These are phyloP conservation scores for Haplographium delicatum DNA, from an alignment of 495 filamentous ascomycete genomes.

Conservation along the genomic window DNA sequence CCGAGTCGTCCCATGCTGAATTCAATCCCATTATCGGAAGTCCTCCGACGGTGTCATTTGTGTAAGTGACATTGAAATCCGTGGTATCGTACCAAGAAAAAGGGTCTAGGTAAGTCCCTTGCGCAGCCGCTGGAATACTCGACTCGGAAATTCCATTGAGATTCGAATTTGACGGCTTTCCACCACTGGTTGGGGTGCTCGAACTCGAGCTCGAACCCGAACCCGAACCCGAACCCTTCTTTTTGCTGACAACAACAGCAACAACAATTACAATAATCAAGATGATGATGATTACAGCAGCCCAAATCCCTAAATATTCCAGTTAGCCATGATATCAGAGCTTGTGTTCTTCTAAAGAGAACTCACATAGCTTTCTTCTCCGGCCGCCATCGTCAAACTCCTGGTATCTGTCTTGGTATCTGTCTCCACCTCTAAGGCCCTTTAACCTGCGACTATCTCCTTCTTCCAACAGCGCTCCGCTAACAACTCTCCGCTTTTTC, in stretches of 20 bases:
- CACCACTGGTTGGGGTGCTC: too few relatives aligned
- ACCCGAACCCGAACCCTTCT: conserved; percentile 47
- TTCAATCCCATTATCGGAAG: conserved; percentile 87
- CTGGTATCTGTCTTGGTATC: conserved; percentile 16
- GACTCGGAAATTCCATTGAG: conserved; percentile 53
- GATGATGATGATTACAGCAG: conserved; percentile 50
- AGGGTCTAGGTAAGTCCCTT: conserved; percentile 80
- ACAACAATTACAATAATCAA: conserved; percentile 69
- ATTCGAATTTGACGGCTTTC: conserved; percentile 49
- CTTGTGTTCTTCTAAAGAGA: not conserved
- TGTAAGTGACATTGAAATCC: conserved; percentile 95
- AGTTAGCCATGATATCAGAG: conserved; percentile 9
- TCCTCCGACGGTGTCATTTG: conserved; percentile 74
- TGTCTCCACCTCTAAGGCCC: conserved; percentile 24
- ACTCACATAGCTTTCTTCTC: conserved; percentile 47
- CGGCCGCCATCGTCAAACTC: conserved; percentile 17
- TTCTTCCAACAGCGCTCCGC: conserved; percentile 65
- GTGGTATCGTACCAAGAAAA: conserved; percentile 89
- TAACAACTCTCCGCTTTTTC: conserved; percentile 55
- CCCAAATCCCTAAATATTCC: conserved; percentile 44
- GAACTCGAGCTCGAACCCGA: conserved; percentile 15
- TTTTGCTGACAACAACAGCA: conserved; percentile 65
- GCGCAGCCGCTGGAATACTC: conserved; percentile 60
- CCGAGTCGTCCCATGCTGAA: conserved; percentile 80
- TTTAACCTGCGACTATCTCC: conserved; percentile 35